phyloP scores from a whole-genome alignment of 148 eudicot genomes.

The Suaeda aralocaspica region DNA sequence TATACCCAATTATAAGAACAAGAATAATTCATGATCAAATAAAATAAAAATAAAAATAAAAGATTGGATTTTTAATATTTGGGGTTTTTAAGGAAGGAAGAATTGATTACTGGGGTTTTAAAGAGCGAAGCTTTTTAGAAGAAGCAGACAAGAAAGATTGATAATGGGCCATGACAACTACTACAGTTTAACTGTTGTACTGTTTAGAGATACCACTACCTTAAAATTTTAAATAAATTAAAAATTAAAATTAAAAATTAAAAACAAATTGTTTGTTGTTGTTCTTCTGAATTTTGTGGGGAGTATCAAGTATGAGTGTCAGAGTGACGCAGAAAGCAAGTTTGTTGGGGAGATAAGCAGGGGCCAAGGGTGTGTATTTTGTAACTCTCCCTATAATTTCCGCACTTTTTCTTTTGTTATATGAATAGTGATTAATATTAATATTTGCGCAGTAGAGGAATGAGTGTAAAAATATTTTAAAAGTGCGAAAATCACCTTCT shows the following conservation, averaged over 20 bases:
- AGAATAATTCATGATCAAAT: slow-evolving; percentile 31
- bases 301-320: not conserved
- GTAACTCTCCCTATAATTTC: too few relatives aligned
- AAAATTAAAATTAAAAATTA: too few relatives aligned
- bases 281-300: not conserved
- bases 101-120: slow-evolving; percentile 8
- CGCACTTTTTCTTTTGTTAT: too few relatives aligned
- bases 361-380: too few relatives aligned
- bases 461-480: too few relatives aligned
- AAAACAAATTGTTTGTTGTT: not conserved
- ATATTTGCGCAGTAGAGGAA: too few relatives aligned
- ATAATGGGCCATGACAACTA: slow-evolving; percentile 57
- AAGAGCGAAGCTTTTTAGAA: slow-evolving; percentile 20
- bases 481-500: too few relatives aligned
- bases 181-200: slow-evolving; percentile 16
- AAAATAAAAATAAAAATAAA: not conserved
- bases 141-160: slow-evolving; percentile 37
- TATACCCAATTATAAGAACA: not conserved
- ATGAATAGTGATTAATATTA: too few relatives aligned
- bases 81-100: not conserved
- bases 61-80: not conserved
- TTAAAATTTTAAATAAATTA: not conserved
- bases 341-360: not conserved
- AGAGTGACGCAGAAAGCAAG: slow-evolving; percentile 7
- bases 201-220: not conserved